phyloP scores from a whole-genome alignment of 2,329 filamentous ascomycete species.

The Hymenoscyphus scutula region DNA sequence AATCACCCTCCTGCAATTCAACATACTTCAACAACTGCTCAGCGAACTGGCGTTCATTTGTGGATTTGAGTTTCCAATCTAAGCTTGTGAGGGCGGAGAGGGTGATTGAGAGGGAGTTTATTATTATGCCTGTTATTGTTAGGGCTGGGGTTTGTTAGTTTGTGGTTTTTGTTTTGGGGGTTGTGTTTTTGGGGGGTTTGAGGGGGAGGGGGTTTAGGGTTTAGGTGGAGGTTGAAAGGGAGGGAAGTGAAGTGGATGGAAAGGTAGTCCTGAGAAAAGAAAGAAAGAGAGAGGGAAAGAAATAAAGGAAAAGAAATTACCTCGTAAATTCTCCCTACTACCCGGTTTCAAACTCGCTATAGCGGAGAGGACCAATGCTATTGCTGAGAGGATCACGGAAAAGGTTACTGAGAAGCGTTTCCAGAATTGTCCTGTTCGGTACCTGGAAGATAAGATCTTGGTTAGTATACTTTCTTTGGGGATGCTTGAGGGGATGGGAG shows the following conservation, averaged over 20 bases:
- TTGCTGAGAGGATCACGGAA: slow-evolving; percentile 24
- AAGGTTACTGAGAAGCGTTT: slow-evolving; percentile 29
- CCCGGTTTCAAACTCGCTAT: slow-evolving; percentile 18
- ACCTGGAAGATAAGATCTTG: slow-evolving; percentile 13
- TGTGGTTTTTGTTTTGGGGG: not conserved
- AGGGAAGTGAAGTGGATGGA: not conserved
- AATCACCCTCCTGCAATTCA: slow-evolving; percentile 24
- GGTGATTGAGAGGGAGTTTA: slow-evolving; percentile 26
- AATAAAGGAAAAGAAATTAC: slow-evolving; percentile 11
- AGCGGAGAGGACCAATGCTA: slow-evolving; percentile 23
- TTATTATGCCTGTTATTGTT: slow-evolving; percentile 25
- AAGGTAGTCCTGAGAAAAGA: not conserved
- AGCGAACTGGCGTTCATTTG: slow-evolving; percentile 28
- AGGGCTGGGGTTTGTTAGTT: slow-evolving; percentile 18
- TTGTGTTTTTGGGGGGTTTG: not conserved
- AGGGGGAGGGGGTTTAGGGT: not conserved
- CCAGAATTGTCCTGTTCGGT: slow-evolving; percentile 27
- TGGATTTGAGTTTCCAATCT: slow-evolving; percentile 28
- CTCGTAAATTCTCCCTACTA: slow-evolving; percentile 11
- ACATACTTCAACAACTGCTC: slow-evolving; percentile 22
- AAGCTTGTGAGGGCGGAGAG: slow-evolving; percentile 29
- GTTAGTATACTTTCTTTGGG: too few species aligned
- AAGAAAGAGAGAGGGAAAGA: not conserved
- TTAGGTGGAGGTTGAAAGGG: not conserved
- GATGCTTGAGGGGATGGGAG: too few species aligned